Evolutionary conservation across 257 asterid genomes (phyloP), one percentile per base, ranked within the genome.

Genomic region (Solanum chaucha): DNA sequence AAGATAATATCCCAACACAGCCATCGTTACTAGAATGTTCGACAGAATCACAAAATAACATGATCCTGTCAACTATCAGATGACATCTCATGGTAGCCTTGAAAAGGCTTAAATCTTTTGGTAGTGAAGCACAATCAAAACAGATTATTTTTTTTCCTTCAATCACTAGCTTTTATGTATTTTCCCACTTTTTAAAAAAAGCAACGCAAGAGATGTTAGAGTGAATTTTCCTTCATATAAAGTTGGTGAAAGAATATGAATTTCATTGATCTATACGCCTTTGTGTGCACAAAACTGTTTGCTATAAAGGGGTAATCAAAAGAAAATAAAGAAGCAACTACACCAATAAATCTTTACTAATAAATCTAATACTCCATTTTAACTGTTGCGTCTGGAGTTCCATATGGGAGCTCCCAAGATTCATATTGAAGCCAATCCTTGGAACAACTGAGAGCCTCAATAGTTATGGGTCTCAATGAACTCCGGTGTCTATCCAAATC

Each of bases 351-450:
- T 12, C 44, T 68, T 20, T 85, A 67, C 82, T 67, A 67, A 68
- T 17, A 70, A 41, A 44, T 26, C 91, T 86, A 86, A 58, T 14
- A 55, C 59, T 90, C 93, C n/a, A 89, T 83, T 83, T 91, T 82
- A n/a, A 89, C 92, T 73, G 61, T 40, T 72, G 89, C 86, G 6
- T 88, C 38, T 68, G 88, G 55, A 24, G 20, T 86, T 48, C 86
- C 87, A n/a, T 34, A 80, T 44, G 87, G 74, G 35, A 30, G 28
- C 68, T 87, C 91, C 38, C 89, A 75, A 64, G 91, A 71, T 44
- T 86, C 89, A 77, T 90, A 88, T 83, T 86, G 93, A 85, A 95
- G 92, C 99, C 99, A 97, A 86, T 97, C 98, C 90, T 94, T 95
- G 0, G 96, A 86, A 88, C 98, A 97, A 30, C 94, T 48, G 32